phyloP scores from a whole-genome alignment of 1,284 basidiomycete genomes.

The Boletus mariae region DNA sequence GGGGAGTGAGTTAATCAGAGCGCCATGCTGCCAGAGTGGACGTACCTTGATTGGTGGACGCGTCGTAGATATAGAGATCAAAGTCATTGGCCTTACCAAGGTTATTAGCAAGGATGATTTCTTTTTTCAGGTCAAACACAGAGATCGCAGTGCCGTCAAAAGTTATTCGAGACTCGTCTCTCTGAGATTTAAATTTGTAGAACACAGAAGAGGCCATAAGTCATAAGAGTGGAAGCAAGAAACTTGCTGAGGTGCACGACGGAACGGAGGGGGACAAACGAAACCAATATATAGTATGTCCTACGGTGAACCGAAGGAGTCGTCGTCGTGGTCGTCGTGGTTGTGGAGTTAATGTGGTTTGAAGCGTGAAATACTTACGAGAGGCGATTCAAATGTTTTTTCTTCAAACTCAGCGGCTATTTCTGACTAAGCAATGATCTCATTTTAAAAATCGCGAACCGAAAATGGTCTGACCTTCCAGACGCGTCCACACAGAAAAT shows the following conservation, averaged over 20 bases:
- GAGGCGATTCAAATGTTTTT: constrained; percentile 19
- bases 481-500: constrained; percentile 14
- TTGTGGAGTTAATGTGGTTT: constrained; percentile 4
- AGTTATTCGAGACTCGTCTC: constrained; percentile 90
- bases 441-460: constrained; percentile 11
- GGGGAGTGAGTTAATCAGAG: background rate
- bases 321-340: constrained; percentile 18
- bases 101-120: constrained; percentile 95
- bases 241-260: constrained; percentile 15
- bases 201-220: constrained; percentile 92
- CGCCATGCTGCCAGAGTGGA: constrained; percentile 32
- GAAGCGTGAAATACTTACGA: constrained; percentile 8
- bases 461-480: constrained; percentile 13
- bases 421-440: constrained; percentile 17
- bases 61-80: constrained; percentile 86
- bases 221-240: constrained; percentile 3
- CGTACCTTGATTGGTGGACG: constrained; percentile 80
- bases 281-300: constrained; percentile 23
- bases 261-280: constrained; percentile 10
- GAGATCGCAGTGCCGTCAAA: constrained; percentile 99
- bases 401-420: constrained; percentile 9
- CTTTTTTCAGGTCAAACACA: constrained; percentile 98
- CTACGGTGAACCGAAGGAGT: constrained; percentile 10
- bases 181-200: constrained; percentile 97
- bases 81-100: constrained; percentile 96